phyloP scores from a whole-genome alignment of 2,329 filamentous ascomycete species.

The Penicillium sp. region DNA sequence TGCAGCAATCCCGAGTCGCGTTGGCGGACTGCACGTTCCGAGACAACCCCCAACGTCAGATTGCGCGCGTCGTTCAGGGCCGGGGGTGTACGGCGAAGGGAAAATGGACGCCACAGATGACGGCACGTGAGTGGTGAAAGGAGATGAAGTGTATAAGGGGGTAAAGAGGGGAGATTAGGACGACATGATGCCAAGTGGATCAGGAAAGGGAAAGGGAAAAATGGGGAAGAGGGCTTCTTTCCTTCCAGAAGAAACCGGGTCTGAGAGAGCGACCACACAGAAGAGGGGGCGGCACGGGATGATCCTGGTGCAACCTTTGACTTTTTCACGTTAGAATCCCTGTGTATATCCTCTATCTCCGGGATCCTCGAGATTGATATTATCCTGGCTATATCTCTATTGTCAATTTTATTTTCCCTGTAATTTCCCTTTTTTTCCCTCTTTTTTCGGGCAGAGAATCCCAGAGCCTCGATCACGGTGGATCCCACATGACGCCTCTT shows the following conservation, averaged over 20 bases:
- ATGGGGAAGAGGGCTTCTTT: slow-evolving; percentile 4
- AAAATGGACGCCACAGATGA: slow-evolving; percentile 14
- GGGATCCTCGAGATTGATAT: too few relatives aligned
- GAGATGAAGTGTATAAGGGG: not conserved
- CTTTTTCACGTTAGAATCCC: too few relatives aligned
- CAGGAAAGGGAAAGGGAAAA: not conserved
- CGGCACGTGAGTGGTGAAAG: slow-evolving; percentile 12
- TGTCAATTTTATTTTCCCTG: not conserved
- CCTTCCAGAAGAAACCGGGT: not conserved
- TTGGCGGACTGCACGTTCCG: slow-evolving; percentile 20
- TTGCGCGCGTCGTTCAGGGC: not conserved
- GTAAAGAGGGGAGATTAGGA: slow-evolving; percentile 1
- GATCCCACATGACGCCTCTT: slow-evolving; percentile 7
- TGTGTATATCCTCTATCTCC: too few relatives aligned
- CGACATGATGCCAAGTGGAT: slow-evolving; percentile 7
- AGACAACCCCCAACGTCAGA: slow-evolving; percentile 15
- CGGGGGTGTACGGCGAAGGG: slow-evolving; percentile 1
- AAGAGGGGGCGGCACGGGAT: not conserved
- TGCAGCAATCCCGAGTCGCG: slow-evolving; percentile 28
- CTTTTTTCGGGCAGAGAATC: not conserved
- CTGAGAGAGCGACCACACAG: not conserved
- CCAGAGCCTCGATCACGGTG: slow-evolving; percentile 22
- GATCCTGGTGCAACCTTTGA: not conserved
- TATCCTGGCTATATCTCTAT: not conserved
- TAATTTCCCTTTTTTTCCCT: not conserved